A percentile compares a stretch with the other conserved stretches of the same genome.
These are phyloP conservation scores for Beverwykella pulmonaria DNA, from an alignment of 495 filamentous ascomycete genomes.

Conservation along the genomic window DNA sequence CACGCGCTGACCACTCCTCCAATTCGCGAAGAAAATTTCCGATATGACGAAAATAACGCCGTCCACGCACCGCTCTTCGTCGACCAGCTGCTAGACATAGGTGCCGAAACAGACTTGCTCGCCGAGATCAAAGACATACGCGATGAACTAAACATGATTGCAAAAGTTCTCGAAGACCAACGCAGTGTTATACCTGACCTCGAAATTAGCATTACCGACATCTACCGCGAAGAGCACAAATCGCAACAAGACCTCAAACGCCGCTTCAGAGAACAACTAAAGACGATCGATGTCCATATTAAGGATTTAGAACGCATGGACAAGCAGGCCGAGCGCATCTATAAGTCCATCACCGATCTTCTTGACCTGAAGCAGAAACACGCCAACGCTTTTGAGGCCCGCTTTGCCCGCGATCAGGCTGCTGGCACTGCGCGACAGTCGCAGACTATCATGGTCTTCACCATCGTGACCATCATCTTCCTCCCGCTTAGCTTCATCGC, in stretches of 20 bases:
- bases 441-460: slow-evolving; percentile 77
- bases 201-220: slow-evolving; percentile 53
- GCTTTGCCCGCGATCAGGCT: slow-evolving; percentile 69
- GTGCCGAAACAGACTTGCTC: slow-evolving; percentile 65
- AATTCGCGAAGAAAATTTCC: slow-evolving; percentile 37
- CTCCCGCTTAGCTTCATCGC: slow-evolving; percentile 69
- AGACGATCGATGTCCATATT: slow-evolving; percentile 61
- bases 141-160: slow-evolving; percentile 74
- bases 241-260: slow-evolving; percentile 57
- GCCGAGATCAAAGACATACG: slow-evolving; percentile 72
- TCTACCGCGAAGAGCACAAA: slow-evolving; percentile 55
- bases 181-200: slow-evolving; percentile 57
- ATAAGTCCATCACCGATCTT: slow-evolving; percentile 64
- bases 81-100: slow-evolving; percentile 69
- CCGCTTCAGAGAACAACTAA: slow-evolving; percentile 62
- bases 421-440: slow-evolving; percentile 65
- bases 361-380: slow-evolving; percentile 69
- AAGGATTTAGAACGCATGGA: slow-evolving; percentile 72
- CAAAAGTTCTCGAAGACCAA: slow-evolving; percentile 64
- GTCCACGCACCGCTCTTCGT: slow-evolving; percentile 55
- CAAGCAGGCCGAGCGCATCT: slow-evolving; percentile 66
- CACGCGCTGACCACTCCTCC: slow-evolving; percentile 17
- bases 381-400: slow-evolving; percentile 70
- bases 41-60: slow-evolving; percentile 32
- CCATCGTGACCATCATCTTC: slow-evolving; percentile 71